A percentile compares a stretch with the other conserved stretches of the same genome.
phyloP scores from a whole-genome alignment of 176 grass and related monocot genomes.

The Oryza rufipogon region DNA sequence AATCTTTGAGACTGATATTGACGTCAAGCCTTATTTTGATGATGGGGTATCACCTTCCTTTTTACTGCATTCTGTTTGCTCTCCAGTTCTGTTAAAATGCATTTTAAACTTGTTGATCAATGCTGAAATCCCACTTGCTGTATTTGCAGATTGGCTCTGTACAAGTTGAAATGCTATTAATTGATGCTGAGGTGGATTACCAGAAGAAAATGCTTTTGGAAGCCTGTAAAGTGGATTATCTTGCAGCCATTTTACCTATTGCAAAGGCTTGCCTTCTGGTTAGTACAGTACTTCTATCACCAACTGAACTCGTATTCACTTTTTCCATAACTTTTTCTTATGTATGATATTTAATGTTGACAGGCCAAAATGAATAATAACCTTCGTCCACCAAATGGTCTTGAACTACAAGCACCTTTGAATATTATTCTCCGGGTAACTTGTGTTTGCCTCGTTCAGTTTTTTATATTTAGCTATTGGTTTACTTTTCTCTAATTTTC shows the following conservation, averaged over 20 bases:
- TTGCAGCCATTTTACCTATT: background rate
- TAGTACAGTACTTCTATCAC: background rate
- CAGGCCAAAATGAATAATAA: background rate
- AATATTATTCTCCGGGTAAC: background rate
- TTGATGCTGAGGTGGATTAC: background rate
- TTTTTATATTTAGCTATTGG: background rate
- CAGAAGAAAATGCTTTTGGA: background rate
- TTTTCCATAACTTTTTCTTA: background rate
- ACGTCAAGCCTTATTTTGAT: background rate
- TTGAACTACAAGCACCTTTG: background rate
- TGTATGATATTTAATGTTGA: background rate
- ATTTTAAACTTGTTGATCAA: background rate
- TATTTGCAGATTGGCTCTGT: background rate
- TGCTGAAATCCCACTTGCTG: background rate
- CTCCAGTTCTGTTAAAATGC: background rate
- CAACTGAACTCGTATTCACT: background rate
- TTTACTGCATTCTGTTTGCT: background rate
- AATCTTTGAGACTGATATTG: background rate
- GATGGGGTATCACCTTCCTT: background rate
- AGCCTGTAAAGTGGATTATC: background rate
- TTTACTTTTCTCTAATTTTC: background rate
- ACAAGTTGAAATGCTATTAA: background rate
- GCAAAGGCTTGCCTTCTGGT: background rate
- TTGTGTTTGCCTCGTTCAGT: background rate
- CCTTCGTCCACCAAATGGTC: background rate